Conservation (phyloP, 805 yeast genomes). For the Saitoella complicata region DNA sequence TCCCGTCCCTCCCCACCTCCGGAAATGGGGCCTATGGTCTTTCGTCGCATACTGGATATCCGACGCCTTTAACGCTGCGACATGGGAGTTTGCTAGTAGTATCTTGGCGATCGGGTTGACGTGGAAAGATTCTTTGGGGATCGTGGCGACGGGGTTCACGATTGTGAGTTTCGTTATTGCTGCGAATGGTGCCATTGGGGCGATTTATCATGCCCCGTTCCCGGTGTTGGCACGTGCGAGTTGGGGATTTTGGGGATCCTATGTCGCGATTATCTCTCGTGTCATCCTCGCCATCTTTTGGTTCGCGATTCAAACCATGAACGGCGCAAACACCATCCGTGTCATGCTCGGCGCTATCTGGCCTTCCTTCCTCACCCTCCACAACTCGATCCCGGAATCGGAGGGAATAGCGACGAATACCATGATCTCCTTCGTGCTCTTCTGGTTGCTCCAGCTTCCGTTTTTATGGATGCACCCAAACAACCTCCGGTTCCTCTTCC, state of each 20-base stretch:
- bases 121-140: conserved; percentile 12
- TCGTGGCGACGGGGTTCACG: conserved; percentile 12
- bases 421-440: conserved; percentile 61
- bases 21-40: conserved; percentile 10
- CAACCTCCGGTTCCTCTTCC: conserved; percentile 64
- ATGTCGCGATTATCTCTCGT: conserved; percentile 57
- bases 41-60: not conserved
- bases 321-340: conserved; percentile 70
- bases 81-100: conserved; percentile 13
- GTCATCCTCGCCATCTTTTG: conserved; percentile 78
- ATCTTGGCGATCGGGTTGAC: conserved; percentile 12
- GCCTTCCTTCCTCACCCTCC: conserved; percentile 25
- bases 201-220: conserved; percentile 40
- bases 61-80: conserved; percentile 4
- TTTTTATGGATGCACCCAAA: conserved; percentile 73
- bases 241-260: conserved; percentile 81
- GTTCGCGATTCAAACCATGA: conserved; percentile 77
- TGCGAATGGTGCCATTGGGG: conserved; percentile 62
- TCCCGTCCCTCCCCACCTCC: conserved; percentile 10
- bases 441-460: conserved; percentile 68
- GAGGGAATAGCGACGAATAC: conserved; percentile 26
- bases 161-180: conserved; percentile 55
- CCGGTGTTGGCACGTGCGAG: conserved; percentile 65
- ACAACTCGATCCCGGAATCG: conserved; percentile 23
- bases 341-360: conserved; percentile 64